Percentiles rank a stretch among this genome's conserved stretches.
phyloP scores from a whole-genome alignment of 2,329 filamentous ascomycete genomes.

The Tympanopsis confertula region DNA sequence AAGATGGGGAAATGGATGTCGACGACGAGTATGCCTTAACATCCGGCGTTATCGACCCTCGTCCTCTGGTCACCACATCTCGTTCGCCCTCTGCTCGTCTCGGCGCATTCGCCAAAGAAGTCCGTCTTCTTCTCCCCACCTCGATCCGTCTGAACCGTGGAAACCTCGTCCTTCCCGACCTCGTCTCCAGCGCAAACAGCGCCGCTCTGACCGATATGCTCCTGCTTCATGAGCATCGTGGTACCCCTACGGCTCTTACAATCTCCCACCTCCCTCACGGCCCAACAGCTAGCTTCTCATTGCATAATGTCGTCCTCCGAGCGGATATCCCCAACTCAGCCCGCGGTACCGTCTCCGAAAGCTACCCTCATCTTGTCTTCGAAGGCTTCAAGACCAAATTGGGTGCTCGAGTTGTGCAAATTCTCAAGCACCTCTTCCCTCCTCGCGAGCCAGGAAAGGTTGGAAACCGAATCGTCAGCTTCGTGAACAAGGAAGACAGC shows the following conservation, averaged over 20 bases:
- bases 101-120: slow-evolving; percentile 85
- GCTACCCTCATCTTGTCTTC: slow-evolving; percentile 89
- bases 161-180: slow-evolving; percentile 74
- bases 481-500: slow-evolving; percentile 85
- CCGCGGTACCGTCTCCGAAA: slow-evolving; percentile 79
- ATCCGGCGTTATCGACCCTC: slow-evolving; percentile 81
- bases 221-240: slow-evolving; percentile 82
- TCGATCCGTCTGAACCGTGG: slow-evolving; percentile 82
- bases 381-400: slow-evolving; percentile 79
- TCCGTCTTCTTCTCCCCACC: slow-evolving; percentile 65
- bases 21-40: slow-evolving; percentile 86
- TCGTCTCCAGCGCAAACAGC: slow-evolving; percentile 71
- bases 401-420: slow-evolving; percentile 73
- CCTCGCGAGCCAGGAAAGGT: slow-evolving; percentile 74
- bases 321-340: slow-evolving; percentile 85
- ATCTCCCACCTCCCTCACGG: slow-evolving; percentile 39
- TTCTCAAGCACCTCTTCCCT: slow-evolving; percentile 88
- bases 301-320: slow-evolving; percentile 85
- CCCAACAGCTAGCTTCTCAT: slow-evolving; percentile 73
- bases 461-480: slow-evolving; percentile 80
- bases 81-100: slow-evolving; percentile 77
- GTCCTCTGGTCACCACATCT: slow-evolving; percentile 82
- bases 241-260: slow-evolving; percentile 64
- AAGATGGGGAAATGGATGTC: slow-evolving; percentile 44
- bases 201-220: slow-evolving; percentile 76